Conservation (phyloP, 179 eudicot genomes). For the Spergularia azorica region DNA sequence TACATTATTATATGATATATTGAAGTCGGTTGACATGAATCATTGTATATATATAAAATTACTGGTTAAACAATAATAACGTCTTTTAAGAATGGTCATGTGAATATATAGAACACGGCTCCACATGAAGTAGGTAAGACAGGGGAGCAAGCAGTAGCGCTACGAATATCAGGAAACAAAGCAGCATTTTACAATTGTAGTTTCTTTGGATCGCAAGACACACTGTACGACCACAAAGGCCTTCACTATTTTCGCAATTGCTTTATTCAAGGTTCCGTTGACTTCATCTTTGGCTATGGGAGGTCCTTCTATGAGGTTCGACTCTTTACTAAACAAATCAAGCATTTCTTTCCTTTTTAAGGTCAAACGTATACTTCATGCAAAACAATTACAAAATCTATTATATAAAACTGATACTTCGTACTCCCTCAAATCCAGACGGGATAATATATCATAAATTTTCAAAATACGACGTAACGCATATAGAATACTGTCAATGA, state of each 20-base stretch:
- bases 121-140: slow-evolving; percentile 44
- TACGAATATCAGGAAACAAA: slow-evolving; percentile 59
- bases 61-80: too few species aligned
- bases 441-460: too few species aligned
- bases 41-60: too few species aligned
- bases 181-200: slow-evolving; percentile 62
- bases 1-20: neutral
- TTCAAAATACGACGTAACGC: too few species aligned
- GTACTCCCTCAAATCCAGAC: too few species aligned
- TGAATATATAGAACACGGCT: slow-evolving; percentile 46
- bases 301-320: slow-evolving; percentile 63
- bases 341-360: too few species aligned
- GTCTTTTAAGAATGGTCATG: too few species aligned
- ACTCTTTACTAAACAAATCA: too few species aligned
- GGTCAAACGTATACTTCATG: too few species aligned
- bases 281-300: slow-evolving; percentile 71
- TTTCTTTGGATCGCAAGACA: slow-evolving; percentile 66
- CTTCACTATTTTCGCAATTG: slow-evolving; percentile 58
- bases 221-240: slow-evolving; percentile 71
- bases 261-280: slow-evolving; percentile 71
- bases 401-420: too few species aligned
- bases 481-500: too few species aligned
- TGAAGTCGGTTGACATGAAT: neutral
- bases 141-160: slow-evolving; percentile 66
- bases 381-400: too few species aligned